Evolutionary conservation across 2,329 filamentous ascomycete species (phyloP), one percentile per base, ranked within the genome.

Genomic region (Alternaria viburni): DNA sequence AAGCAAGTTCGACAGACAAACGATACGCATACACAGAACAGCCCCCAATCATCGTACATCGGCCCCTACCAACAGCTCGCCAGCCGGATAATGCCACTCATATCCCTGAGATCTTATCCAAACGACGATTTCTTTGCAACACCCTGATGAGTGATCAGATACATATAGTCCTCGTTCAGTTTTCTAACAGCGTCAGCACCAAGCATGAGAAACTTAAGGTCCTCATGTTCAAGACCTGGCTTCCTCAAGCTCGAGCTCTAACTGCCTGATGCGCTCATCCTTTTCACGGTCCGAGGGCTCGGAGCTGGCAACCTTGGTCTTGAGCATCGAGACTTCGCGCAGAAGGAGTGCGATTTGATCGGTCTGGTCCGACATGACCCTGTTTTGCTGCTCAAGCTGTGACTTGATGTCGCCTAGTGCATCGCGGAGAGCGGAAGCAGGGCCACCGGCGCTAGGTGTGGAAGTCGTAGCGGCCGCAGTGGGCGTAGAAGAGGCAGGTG

Each of bases 401-500:
- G 87, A 83, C 81, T 92, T 95, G 81, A 97, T 96, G 73, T 94
- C 87, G 41, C 87, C 84, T 46, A 97, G 86, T 6, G 90, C 89
- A 28, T 88, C 83, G 72, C 90, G 88, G 12, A 93, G 84, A 8
- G 83, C 82, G 44, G 85, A 85, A 3, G 85, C 82, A 2, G 84
- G 83, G 13, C 78, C 76, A 28, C 81, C 79, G 32, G 83, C 81
- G 30, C 75, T 75, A 15, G 81, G 77, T n/a, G 72, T 58, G 4
- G 73, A 61, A 3, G 83, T 74, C 23, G 79, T 74, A 36, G 81
- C 70, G 10, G 81, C 73, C 19, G 83, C 75, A 6, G 81, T 74
- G 46, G 77, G 71, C 49, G 78, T 65, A 9, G 83, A 71, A 32
- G 79, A 76, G 43, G 83, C 74, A n/a, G 81, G 74, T 36, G 74